phyloP scores from a whole-genome alignment of 2,329 filamentous ascomycete species.

The Ascochyta viciae-villosae region DNA sequence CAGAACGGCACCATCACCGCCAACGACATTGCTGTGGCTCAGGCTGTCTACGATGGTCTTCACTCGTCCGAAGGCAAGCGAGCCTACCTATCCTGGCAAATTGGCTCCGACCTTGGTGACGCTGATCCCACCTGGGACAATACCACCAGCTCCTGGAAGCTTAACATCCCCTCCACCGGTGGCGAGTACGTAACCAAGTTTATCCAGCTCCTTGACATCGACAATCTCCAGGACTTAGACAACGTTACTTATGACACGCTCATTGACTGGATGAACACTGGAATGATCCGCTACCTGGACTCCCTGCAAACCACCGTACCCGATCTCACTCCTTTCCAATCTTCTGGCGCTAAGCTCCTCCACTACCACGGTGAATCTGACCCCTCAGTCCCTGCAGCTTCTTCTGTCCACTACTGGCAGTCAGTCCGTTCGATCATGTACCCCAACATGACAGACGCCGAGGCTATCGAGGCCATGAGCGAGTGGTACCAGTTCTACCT shows the following conservation, averaged over 20 bases:
- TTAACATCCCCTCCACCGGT: conserved; percentile 44
- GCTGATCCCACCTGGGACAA: conserved; percentile 47
- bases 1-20: conserved; percentile 44
- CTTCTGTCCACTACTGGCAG: conserved; percentile 63
- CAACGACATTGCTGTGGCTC: conserved; percentile 36
- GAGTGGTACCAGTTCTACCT: conserved; percentile 65
- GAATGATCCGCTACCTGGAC: conserved; percentile 58
- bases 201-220: conserved; percentile 47
- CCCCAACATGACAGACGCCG: conserved; percentile 48
- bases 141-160: conserved; percentile 40
- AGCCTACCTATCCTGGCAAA: conserved; percentile 53
- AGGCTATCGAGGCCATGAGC: conserved; percentile 52
- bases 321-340: conserved; percentile 60
- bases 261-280: conserved; percentile 61
- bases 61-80: conserved; percentile 50
- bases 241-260: conserved; percentile 64
- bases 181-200: conserved; percentile 55
- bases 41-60: conserved; percentile 46
- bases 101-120: conserved; percentile 43
- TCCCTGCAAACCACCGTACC: conserved; percentile 62
- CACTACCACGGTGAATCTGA: conserved; percentile 67
- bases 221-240: conserved; percentile 25
- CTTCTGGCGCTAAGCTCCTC: conserved; percentile 62
- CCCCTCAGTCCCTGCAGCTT: conserved; percentile 59
- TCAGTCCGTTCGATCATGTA: conserved; percentile 62